A percentile compares a stretch with the other conserved stretches of the same genome.
phyloP scores from a whole-genome alignment of 352 stramenopile species.

The Aphanomyces invadans region DNA sequence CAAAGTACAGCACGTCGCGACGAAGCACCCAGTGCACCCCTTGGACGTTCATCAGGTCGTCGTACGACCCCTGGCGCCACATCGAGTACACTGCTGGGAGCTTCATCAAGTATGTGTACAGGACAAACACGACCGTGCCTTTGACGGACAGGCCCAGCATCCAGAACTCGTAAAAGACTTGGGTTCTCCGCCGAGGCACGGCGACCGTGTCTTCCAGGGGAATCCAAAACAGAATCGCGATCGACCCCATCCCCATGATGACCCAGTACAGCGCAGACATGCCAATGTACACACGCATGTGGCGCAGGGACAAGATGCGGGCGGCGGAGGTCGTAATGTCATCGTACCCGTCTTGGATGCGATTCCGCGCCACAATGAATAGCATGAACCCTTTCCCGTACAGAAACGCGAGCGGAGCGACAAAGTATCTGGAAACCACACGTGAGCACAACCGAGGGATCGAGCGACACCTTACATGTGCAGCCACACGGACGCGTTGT shows the following conservation, averaged over 20 bases:
- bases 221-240: conserved; percentile 21
- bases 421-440: conserved; percentile 15
- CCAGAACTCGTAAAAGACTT: conserved; percentile 48
- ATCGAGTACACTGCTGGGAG: conserved; percentile 55
- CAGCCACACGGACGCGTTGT: conserved; percentile 18
- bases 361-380: conserved; percentile 23
- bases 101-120: conserved; percentile 62
- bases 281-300: conserved; percentile 22
- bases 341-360: conserved; percentile 24
- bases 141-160: conserved; percentile 59
- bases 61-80: conserved; percentile 74
- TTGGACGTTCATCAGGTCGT: conserved; percentile 81
- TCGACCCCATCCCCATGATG: conserved; percentile 16
- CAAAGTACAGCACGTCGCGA: conserved; percentile 77
- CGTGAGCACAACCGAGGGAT: background rate
- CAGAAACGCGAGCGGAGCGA: conserved; percentile 16
- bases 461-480: conserved; percentile 6
- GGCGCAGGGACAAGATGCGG: conserved; percentile 8
- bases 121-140: conserved; percentile 50
- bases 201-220: conserved; percentile 54
- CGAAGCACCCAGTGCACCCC: conserved; percentile 77
- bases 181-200: background rate
- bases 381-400: conserved; percentile 25
- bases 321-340: conserved; percentile 23
- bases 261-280: conserved; percentile 20